phyloP scores from a whole-genome alignment of 345 rosid genomes.

The Crucihimalaya himalaica region DNA sequence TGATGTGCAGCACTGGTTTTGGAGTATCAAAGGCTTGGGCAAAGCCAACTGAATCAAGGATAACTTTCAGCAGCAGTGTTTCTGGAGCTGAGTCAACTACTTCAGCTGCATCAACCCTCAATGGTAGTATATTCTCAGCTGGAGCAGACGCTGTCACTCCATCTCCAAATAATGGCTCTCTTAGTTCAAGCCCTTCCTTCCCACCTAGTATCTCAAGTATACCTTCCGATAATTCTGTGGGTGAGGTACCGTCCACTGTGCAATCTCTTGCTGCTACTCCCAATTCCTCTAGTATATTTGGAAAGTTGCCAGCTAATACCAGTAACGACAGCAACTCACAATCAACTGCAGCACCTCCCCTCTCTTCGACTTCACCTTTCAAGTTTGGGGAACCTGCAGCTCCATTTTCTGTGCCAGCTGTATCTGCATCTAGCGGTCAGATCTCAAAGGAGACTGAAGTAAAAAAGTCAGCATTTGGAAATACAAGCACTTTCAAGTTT shows the following conservation, averaged over 20 bases:
- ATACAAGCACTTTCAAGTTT: constrained; percentile 40
- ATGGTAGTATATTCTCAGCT: constrained; percentile 48
- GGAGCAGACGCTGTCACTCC: constrained; percentile 42
- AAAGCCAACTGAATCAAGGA: constrained; percentile 48
- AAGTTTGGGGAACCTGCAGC: constrained; percentile 49
- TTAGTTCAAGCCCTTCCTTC: constrained; percentile 40
- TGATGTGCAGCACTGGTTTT: constrained; percentile 55
- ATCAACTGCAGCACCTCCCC: constrained; percentile 44
- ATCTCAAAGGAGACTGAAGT: constrained; percentile 48
- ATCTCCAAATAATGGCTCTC: constrained; percentile 47
- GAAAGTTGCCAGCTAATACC: constrained; percentile 22
- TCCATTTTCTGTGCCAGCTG: constrained; percentile 42
- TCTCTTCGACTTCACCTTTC: constrained; percentile 44
- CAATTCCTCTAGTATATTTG: constrained; percentile 28
- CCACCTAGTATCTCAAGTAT: constrained; percentile 37
- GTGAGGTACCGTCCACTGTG: constrained; percentile 40
- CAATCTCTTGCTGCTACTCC: constrained; percentile 29
- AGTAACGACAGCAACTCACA: constrained; percentile 32
- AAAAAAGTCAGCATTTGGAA: constrained; percentile 42
- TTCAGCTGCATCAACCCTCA: constrained; percentile 44
- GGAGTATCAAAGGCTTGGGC: constrained; percentile 38
- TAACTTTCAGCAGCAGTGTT: constrained; percentile 38
- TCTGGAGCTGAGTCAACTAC: constrained; percentile 40
- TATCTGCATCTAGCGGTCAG: constrained; percentile 34
- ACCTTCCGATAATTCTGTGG: constrained; percentile 34